Base-by-base conservation (phyloP, 2,329 filamentous ascomycete species). In the Fusarium anguioides region DNA sequence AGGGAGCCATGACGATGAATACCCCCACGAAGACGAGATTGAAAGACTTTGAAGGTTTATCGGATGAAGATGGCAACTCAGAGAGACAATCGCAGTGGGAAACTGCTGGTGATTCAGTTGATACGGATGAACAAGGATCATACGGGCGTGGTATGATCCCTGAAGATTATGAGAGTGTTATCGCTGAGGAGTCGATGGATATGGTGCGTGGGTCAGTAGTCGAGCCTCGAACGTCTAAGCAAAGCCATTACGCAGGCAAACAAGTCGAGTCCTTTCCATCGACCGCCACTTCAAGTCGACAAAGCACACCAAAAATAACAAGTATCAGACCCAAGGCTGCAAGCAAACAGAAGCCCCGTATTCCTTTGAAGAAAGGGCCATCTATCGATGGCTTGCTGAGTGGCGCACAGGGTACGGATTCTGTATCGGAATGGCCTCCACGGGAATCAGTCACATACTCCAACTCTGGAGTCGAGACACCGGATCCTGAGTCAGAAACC, bases 21-120 rank as follows among this genome's bases (percentile, higher is more conserved):
- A 79, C 76, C 3, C 80, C 79, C 3, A 69, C 74, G 2, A 80
- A 81, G 66, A 63, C 64, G 3, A 72, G 69, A 8, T 40, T 77
- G 18, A 56, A 65, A 14, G 76, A 76, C 2, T 76, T 78, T 47
- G 75, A 74, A 24, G 74, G 63, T 1, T 24, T 75, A 0, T 76
- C 75, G 2, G 76, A 75, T 27, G 75, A 77, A 0, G 74, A 77
- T 6, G 56, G 59, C 8, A 75, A 67, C 12, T 74, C 77, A 0
- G 73, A 73, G 10, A 68, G 71, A 5, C 76, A 77, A 46, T 31
- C 76, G 15, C 64, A 71, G 7, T 62, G 60, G 42, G 76, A 77
- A 40, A 51, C 49, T 1, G 45, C 59, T 8, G 58, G 41, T 2
- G 56, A 61, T 21, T 54, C 58, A 12, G 35, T 40, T 10, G 39